Percentiles rank a stretch among this genome's conserved stretches.
Evolutionary conservation across 768 basidiomycete genomes (phyloP).

Genomic region (Botryobasidium botryosum): DNA sequence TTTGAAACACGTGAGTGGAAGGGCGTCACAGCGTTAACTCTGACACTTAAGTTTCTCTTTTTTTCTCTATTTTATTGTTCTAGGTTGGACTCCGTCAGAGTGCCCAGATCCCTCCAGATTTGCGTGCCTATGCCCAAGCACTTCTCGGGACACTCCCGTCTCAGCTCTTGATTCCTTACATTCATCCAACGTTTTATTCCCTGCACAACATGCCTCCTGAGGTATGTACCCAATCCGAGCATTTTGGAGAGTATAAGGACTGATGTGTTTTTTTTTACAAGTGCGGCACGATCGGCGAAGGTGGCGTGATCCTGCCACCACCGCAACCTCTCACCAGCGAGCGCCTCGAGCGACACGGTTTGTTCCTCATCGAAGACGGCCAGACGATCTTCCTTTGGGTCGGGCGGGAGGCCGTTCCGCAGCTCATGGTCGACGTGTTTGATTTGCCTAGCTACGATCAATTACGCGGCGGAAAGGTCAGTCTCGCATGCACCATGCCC

Average conservation of each 20-base stretch:
- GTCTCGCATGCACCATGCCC: constrained; percentile 11
- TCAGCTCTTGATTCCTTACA: constrained; percentile 80
- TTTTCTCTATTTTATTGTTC: not conserved
- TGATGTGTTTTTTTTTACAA: constrained; percentile 20
- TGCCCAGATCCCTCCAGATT: constrained; percentile 90
- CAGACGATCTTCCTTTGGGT: constrained; percentile 98
- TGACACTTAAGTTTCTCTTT: constrained; percentile 1
- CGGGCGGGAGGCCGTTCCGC: constrained; percentile 95
- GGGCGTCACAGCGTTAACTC: not conserved
- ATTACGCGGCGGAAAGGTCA: constrained; percentile 84
- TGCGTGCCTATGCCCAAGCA: constrained; percentile 87
- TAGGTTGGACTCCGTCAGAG: constrained; percentile 92
- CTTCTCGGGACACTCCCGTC: constrained; percentile 82
- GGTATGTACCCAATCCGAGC: constrained; percentile 26
- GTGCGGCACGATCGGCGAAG: constrained; percentile 83
- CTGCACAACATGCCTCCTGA: constrained; percentile 92
- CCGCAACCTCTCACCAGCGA: constrained; percentile 88
- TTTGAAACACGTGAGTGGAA: constrained; percentile 66
- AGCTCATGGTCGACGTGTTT: constrained; percentile 88
- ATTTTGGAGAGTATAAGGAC: not conserved
- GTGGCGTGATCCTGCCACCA: constrained; percentile 75
- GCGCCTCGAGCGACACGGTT: constrained; percentile 81
- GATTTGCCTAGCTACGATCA: constrained; percentile 75
- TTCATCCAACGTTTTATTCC: constrained; percentile 91
- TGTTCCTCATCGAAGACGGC: constrained; percentile 93